Base-by-base conservation (phyloP, 1,284 basidiomycete genomes). In the Microbotryum scabiosae region DNA sequence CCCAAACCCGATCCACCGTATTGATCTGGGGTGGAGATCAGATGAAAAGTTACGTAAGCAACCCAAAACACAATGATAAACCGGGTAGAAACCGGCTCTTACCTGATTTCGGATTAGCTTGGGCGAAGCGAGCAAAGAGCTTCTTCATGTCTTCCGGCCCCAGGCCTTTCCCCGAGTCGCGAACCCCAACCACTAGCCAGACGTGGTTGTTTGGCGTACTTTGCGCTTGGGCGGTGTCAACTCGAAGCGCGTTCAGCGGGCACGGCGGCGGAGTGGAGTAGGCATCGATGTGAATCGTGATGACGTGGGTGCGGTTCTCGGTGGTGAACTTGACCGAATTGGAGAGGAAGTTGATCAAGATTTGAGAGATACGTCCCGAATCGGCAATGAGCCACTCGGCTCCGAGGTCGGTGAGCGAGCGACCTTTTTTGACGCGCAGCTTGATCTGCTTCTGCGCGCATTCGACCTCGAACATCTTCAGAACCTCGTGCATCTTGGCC, bases 311-410 rank as follows among this genome's bases (percentile, higher is more conserved):
- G 16, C 32, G 25, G 18, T 57, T 46, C 10, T 65, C 66, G 47
- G 55, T 28, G 7, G 66, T 67, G 48, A 56, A 66, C 36, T 63
- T 68, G 49, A 60, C 50, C 14, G 63, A 62, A 45, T 70, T 71
- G 21, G 63, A 57, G 45, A 71, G 56, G 18, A 71, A 62, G 52
- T 71, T 71, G 56, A 70, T 60, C 9, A 71, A 54, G 48, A 67
- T 62, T 26, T 71, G 70, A 10, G 63, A 60, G 6, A 71, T 54
- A 1, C 70, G 63, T 3, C 64, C 60, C 2, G 69, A 63, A 54
- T 71, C 70, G 26, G 64, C 69, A 5, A 47, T 26, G 26, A 64
- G 51, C 63, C 57, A 59, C 10, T 49, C 8, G 36, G 63, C 57
- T 10, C 55, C 47, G 21, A 66, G 60, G 0, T 44, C 18, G 9